Evolutionary conservation across 495 filamentous ascomycete genomes (phyloP).

Genomic region (Aspergillus bridgeri): DNA sequence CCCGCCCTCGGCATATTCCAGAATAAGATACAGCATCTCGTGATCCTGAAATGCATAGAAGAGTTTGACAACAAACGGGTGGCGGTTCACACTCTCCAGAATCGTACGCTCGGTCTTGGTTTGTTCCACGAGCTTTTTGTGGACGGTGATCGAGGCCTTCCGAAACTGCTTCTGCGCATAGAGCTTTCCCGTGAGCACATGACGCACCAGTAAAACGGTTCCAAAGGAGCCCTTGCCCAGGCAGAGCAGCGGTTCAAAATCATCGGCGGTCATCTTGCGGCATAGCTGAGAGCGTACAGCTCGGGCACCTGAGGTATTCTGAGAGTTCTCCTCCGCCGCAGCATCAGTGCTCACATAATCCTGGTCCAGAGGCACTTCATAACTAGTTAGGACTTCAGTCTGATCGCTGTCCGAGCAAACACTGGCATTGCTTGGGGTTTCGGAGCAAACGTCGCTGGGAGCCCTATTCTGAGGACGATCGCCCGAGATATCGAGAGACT

Average conservation of each 20-base stretch:
- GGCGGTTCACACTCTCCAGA: slow-evolving; percentile 89
- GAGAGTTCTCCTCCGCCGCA: slow-evolving; percentile 33
- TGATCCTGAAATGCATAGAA: slow-evolving; percentile 98
- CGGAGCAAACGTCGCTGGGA: slow-evolving; percentile 35
- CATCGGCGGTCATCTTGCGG: slow-evolving; percentile 85
- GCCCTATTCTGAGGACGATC: slow-evolving; percentile 24
- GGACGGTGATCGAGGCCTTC: slow-evolving; percentile 87
- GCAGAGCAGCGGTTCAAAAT: slow-evolving; percentile 91
- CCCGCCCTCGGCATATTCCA: slow-evolving; percentile 97
- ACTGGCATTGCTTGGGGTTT: slow-evolving; percentile 52
- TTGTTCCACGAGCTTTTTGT: slow-evolving; percentile 91
- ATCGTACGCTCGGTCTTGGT: slow-evolving; percentile 95
- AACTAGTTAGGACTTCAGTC: slow-evolving; percentile 64
- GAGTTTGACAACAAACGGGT: slow-evolving; percentile 95
- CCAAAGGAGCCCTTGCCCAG: slow-evolving; percentile 95
- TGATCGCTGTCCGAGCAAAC: slow-evolving; percentile 54
- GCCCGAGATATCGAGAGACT: slow-evolving; percentile 57
- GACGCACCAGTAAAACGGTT: slow-evolving; percentile 88
- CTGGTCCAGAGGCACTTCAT: slow-evolving; percentile 82
- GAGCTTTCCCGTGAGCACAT: slow-evolving; percentile 78
- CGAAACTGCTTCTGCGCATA: slow-evolving; percentile 98
- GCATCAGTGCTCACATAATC: slow-evolving; percentile 81
- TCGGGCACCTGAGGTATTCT: slow-evolving; percentile 16
- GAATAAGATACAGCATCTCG: slow-evolving; percentile 94
- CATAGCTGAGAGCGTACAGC: slow-evolving; percentile 43